A percentile compares a stretch with the other conserved stretches of the same genome.
phyloP scores from a whole-genome alignment of 257 asterid genomes.

The Plectranthus barbatus region DNA sequence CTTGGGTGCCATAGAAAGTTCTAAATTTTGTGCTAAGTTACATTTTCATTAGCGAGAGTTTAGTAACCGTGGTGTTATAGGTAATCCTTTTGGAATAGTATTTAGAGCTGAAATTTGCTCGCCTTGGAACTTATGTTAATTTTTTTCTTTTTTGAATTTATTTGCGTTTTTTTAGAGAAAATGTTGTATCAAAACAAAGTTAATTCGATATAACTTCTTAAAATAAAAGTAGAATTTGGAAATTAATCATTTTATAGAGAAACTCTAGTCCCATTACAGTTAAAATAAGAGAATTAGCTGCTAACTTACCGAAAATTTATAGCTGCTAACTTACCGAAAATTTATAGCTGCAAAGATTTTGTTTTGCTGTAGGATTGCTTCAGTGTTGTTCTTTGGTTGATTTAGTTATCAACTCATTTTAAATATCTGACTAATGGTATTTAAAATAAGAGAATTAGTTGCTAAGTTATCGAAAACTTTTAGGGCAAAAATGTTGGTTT shows the following conservation, averaged over 20 bases:
- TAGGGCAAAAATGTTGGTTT: neutral
- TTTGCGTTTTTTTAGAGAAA: neutral
- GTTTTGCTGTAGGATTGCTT: neutral
- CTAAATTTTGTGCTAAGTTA: neutral
- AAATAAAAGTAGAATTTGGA: neutral
- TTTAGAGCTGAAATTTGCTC: neutral
- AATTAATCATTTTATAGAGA: neutral
- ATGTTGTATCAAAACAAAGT: neutral
- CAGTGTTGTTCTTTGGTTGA: neutral
- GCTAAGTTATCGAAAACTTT: neutral
- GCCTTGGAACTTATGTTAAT: neutral
- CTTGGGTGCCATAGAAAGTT: too few species aligned
- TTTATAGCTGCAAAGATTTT: neutral
- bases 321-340: neutral
- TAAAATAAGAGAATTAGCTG: neutral
- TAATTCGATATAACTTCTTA: neutral
- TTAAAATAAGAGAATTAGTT: neutral
- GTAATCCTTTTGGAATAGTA: neutral
- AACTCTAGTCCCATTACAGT: neutral
- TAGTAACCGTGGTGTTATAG: neutral
- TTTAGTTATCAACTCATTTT: neutral
- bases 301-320: too few species aligned
- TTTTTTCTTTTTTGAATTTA: neutral
- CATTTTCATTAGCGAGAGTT: neutral
- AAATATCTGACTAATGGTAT: neutral